Evolutionary conservation across 1,284 basidiomycete genomes (phyloP).

Genomic region (Xanthoconium separans): DNA sequence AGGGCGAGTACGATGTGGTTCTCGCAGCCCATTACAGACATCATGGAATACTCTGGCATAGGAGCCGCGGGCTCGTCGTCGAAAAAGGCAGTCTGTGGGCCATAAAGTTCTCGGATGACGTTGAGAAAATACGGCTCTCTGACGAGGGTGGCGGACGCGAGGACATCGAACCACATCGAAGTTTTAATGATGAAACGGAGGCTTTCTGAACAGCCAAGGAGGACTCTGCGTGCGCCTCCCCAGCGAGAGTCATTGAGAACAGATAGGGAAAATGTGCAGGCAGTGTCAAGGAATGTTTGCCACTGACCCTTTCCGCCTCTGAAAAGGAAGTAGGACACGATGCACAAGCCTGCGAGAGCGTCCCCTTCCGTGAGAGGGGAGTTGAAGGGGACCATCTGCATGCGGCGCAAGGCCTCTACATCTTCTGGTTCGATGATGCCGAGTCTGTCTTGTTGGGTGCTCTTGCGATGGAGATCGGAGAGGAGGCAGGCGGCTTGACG

Average conservation of each 20-base stretch:
- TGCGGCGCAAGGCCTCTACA: conserved; percentile 24
- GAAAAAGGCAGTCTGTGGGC: conserved; percentile 37
- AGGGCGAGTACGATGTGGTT: conserved; percentile 75
- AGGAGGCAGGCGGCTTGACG: conserved; percentile 58
- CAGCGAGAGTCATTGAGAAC: conserved; percentile 38
- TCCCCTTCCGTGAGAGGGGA: conserved; percentile 52
- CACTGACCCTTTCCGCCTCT: conserved; percentile 68
- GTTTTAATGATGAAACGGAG: conserved; percentile 74
- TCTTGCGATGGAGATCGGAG: conserved; percentile 33
- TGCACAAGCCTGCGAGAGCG: conserved; percentile 73
- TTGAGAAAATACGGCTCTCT: conserved; percentile 55
- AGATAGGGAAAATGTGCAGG: conserved; percentile 49
- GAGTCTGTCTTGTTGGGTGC: conserved; percentile 17
- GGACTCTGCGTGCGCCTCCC: conserved; percentile 44
- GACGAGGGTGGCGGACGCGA: conserved; percentile 69
- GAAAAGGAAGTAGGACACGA: conserved; percentile 73
- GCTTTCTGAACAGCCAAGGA: conserved; percentile 46
- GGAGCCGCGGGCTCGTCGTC: conserved; percentile 27
- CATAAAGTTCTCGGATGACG: conserved; percentile 58
- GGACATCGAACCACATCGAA: conserved; percentile 82
- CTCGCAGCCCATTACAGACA: conserved; percentile 82
- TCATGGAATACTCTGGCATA: conserved; percentile 53
- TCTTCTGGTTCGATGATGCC: conserved; percentile 28
- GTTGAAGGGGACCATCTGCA: conserved; percentile 28
- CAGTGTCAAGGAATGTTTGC: conserved; percentile 62